A percentile compares a stretch with the other conserved stretches of the same genome.
Evolutionary conservation across 257 asterid species (phyloP).

Genomic region (Prunella vulgaris): DNA sequence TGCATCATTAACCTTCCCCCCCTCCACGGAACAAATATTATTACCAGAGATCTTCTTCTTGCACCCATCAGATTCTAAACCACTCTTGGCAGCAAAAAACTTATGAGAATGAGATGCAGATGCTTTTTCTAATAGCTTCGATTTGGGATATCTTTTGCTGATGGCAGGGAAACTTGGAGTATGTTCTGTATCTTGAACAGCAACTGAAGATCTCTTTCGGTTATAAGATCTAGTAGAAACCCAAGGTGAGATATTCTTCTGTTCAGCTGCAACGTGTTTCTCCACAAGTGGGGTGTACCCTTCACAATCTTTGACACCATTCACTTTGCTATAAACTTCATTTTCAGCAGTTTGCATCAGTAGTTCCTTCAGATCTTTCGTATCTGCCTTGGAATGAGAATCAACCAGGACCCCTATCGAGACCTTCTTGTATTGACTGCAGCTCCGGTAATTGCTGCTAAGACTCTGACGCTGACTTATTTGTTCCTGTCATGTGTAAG

Average conservation of each 20-base stretch:
- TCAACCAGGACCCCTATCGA: constrained; percentile 70
- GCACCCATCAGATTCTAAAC: constrained; percentile 22
- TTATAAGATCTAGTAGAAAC: constrained; percentile 51
- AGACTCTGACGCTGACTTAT: constrained; percentile 42
- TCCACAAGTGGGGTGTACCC: constrained; percentile 28
- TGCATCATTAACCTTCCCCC: constrained; percentile 30
- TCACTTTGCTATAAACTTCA: constrained; percentile 29
- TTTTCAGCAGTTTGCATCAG: constrained; percentile 28
- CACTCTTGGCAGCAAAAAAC: constrained; percentile 32
- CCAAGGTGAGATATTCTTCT: constrained; percentile 52
- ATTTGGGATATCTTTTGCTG: constrained; percentile 24
- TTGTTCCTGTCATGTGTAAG: constrained; percentile 41
- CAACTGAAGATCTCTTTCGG: constrained; percentile 33
- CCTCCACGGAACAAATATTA: constrained; percentile 19
- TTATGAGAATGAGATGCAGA: constrained; percentile 41
- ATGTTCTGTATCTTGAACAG: constrained; percentile 36
- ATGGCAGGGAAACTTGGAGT: constrained; percentile 32
- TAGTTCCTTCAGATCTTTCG: constrained; percentile 30
- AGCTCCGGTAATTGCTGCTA: constrained; percentile 41
- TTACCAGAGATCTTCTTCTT: constrained; percentile 23
- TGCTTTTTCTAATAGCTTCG: constrained; percentile 35
- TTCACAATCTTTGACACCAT: constrained; percentile 28
- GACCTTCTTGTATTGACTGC: constrained; percentile 75
- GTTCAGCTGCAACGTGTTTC: constrained; percentile 32
- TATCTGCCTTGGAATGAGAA: constrained; percentile 38